Evolutionary conservation across 805 yeast species (phyloP).

Genomic region (Priceomyces castillae): DNA sequence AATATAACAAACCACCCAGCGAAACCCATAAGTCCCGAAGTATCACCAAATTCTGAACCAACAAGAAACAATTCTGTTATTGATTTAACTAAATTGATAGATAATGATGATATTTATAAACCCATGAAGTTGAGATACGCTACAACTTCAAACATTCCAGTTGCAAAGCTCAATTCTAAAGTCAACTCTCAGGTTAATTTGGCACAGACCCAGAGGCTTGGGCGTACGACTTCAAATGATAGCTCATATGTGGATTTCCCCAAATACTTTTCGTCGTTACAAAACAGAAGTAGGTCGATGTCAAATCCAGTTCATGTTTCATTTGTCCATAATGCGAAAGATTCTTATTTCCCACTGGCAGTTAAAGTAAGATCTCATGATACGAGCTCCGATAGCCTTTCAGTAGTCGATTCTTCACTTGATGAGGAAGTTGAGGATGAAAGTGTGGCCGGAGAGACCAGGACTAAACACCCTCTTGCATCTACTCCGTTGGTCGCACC

Average conservation of each 20-base stretch:
- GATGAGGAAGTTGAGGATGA: not conserved
- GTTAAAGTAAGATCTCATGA: constrained; percentile 3
- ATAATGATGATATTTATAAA: constrained; percentile 34
- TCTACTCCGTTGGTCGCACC: constrained; percentile 1
- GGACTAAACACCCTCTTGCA: not conserved
- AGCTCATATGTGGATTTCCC: constrained; percentile 25
- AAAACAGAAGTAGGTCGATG: constrained; percentile 18
- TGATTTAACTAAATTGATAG: constrained; percentile 33
- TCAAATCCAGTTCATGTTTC: constrained; percentile 21
- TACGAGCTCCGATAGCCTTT: constrained; percentile 3
- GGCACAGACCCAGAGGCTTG: constrained; percentile 18
- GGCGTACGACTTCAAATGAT: constrained; percentile 18
- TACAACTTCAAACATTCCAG: constrained; percentile 37
- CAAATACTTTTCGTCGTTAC: constrained; percentile 11
- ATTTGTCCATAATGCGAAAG: constrained; percentile 17
- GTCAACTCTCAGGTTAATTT: constrained; percentile 40
- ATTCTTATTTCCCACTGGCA: constrained; percentile 27
- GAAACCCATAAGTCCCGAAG: constrained; percentile 39
- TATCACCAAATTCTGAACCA: constrained; percentile 42
- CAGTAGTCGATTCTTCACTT: constrained; percentile 8
- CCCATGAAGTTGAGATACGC: constrained; percentile 41
- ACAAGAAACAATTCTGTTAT: constrained; percentile 40
- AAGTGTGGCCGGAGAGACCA: not conserved
- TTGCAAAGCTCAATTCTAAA: constrained; percentile 35
- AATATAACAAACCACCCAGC: constrained; percentile 30